phyloP scores from a whole-genome alignment of 169 alveolate species.

The Eimeria zaria region DNA sequence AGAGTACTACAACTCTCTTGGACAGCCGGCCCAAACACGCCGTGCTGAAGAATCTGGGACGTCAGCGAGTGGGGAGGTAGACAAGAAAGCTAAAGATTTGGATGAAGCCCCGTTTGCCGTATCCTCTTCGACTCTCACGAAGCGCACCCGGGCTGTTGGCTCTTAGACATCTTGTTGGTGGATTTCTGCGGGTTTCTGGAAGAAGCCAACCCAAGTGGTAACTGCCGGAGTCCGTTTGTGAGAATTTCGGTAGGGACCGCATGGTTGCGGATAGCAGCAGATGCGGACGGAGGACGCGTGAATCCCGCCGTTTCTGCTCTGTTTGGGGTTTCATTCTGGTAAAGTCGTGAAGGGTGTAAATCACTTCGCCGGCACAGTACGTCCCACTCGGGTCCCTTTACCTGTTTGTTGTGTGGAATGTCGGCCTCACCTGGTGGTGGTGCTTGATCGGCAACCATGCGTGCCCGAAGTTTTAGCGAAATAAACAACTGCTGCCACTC shows the following conservation, averaged over 20 bases:
- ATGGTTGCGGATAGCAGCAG: background rate
- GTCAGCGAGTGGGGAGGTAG: slow-evolving; percentile 41
- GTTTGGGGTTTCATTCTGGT: background rate
- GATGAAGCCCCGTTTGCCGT: slow-evolving; percentile 65
- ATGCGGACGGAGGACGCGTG: background rate
- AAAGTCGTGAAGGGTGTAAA: background rate
- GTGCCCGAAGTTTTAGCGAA: background rate
- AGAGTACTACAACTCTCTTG: slow-evolving; percentile 58
- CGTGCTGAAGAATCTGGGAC: slow-evolving; percentile 51
- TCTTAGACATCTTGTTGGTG: background rate
- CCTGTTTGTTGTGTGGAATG: slow-evolving; percentile 53
- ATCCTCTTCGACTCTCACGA: slow-evolving; percentile 67
- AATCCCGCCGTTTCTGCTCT: background rate
- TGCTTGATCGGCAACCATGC: background rate
- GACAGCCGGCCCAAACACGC: slow-evolving; percentile 36
- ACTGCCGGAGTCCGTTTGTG: background rate
- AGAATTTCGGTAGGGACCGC: background rate
- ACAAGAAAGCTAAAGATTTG: slow-evolving; percentile 62
- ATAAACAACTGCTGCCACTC: background rate
- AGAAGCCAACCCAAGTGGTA: background rate
- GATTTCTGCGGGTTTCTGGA: background rate
- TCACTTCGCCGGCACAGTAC: background rate
- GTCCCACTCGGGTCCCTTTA: background rate
- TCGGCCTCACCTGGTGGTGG: slow-evolving; percentile 3
- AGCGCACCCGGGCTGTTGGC: slow-evolving; percentile 78